phyloP scores from a whole-genome alignment of 225 moss, liverwort and hornwort species.

The Climacium dendroides region DNA sequence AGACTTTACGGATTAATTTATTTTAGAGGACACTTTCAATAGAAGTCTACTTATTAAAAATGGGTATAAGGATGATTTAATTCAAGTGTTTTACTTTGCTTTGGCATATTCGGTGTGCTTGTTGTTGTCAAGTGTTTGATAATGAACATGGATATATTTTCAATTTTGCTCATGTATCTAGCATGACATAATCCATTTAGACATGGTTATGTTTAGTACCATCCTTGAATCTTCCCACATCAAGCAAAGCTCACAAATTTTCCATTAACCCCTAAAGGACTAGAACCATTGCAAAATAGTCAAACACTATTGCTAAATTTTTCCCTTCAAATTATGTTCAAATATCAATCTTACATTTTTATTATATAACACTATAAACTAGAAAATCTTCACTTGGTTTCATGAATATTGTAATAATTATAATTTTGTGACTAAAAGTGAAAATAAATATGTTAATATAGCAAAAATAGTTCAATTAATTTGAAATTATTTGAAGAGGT shows the following conservation, averaged over 20 bases:
- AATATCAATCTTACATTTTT: too few species aligned
- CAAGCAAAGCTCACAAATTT: neutral
- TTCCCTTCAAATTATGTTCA: too few species aligned
- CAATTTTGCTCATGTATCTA: neutral
- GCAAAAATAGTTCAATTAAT: too few species aligned
- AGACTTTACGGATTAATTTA: neutral
- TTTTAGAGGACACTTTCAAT: accelerated
- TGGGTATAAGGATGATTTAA: accelerated
- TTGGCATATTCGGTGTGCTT: neutral
- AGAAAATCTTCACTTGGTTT: too few species aligned
- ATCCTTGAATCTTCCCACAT: neutral
- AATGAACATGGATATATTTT: neutral
- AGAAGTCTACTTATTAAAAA: neutral
- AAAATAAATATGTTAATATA: too few species aligned
- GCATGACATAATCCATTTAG: neutral
- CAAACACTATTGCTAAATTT: too few species aligned
- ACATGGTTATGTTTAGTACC: neutral
- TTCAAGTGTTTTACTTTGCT: neutral
- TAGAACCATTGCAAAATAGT: too few species aligned
- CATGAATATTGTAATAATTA: too few species aligned
- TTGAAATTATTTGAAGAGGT: too few species aligned
- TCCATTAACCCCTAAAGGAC: too few species aligned
- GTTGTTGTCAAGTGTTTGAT: neutral
- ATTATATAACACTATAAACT: too few species aligned
- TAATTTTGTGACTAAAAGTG: too few species aligned